Evolutionary conservation across 345 rosid species (phyloP).

Genomic region (Excoecaria cochinchinensis): DNA sequence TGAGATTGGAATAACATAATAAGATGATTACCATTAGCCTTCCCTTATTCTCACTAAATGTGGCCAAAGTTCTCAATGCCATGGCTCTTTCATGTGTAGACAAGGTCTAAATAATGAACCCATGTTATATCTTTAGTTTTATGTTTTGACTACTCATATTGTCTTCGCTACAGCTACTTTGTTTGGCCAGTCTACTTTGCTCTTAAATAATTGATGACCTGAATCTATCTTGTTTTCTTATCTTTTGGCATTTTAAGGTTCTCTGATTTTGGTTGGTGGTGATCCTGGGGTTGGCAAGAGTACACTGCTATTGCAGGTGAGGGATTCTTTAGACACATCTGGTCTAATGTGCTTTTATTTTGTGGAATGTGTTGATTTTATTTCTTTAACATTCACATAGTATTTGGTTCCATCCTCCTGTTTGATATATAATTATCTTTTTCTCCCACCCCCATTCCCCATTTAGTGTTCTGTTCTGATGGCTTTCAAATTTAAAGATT

Average conservation of each 20-base stretch:
- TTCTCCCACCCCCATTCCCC: background rate
- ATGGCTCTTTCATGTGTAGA: too few relatives aligned
- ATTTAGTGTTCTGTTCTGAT: slow-evolving; percentile 21
- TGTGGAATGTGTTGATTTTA: background rate
- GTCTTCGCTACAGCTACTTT: background rate
- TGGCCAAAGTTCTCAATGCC: too few relatives aligned
- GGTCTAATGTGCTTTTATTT: slow-evolving; percentile 1
- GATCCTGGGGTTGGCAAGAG: slow-evolving; percentile 99
- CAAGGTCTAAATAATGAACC: too few relatives aligned
- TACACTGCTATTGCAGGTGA: slow-evolving; percentile 83
- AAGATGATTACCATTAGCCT: too few relatives aligned
- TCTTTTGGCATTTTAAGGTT: slow-evolving; percentile 46
- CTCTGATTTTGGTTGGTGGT: slow-evolving; percentile 85
- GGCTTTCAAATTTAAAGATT: slow-evolving; percentile 47
- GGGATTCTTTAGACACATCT: background rate
- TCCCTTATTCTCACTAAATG: too few relatives aligned
- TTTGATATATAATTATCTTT: slow-evolving; percentile 1
- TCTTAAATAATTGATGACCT: background rate
- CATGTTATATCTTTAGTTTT: too few relatives aligned
- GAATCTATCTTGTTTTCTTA: background rate
- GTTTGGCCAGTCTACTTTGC: background rate
- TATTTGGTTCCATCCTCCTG: background rate
- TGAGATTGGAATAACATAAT: too few relatives aligned
- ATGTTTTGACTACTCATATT: background rate
- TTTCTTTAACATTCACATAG: background rate